phyloP scores from a whole-genome alignment of 2,329 filamentous ascomycete species.

The Periconia digitata region DNA sequence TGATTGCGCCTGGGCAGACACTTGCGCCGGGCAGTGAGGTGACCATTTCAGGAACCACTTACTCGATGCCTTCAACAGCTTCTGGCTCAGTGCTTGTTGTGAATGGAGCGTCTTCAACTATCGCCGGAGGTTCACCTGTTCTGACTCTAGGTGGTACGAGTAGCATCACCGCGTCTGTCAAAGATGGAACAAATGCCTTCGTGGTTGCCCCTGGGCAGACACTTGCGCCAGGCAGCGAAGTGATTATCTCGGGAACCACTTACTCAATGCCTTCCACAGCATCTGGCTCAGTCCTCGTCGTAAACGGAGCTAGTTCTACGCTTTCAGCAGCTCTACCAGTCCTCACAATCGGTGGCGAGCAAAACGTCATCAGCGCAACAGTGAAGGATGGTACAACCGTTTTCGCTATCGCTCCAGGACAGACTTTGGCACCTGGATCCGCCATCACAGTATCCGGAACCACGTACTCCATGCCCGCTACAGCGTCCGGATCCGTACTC shows the following conservation, averaged over 20 bases:
- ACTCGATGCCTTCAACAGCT: conserved; percentile 29
- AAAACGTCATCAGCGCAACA: not conserved
- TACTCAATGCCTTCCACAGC: conserved; percentile 4
- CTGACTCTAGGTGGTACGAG: conserved; percentile 1
- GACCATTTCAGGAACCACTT: conserved; percentile 39
- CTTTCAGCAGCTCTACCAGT: conserved; percentile 4
- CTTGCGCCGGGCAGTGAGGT: conserved; percentile 39
- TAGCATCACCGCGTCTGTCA: not conserved
- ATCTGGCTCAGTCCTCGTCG: conserved; percentile 8
- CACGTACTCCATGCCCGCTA: conserved; percentile 26
- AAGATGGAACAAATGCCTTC: conserved; percentile 4
- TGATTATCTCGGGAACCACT: conserved; percentile 10
- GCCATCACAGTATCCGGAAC: conserved; percentile 30
- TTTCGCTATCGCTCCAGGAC: conserved; percentile 19
- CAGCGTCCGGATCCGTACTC: conserved; percentile 30
- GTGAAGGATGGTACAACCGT: conserved; percentile 13
- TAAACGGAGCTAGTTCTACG: conserved; percentile 5
- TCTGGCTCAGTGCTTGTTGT: conserved; percentile 41
- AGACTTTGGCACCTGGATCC: conserved; percentile 32
- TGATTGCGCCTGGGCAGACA: conserved; percentile 32
- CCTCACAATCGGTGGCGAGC: conserved; percentile 9
- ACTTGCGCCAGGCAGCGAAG: conserved; percentile 1
- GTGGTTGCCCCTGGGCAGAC: conserved; percentile 5
- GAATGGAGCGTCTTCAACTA: conserved; percentile 29
- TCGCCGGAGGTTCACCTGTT: conserved; percentile 3